A percentile compares a stretch with the other conserved stretches of the same genome.
These are phyloP conservation scores for Hygrophorus russula DNA, from an alignment of 768 basidiomycete species.

Conservation along the genomic window DNA sequence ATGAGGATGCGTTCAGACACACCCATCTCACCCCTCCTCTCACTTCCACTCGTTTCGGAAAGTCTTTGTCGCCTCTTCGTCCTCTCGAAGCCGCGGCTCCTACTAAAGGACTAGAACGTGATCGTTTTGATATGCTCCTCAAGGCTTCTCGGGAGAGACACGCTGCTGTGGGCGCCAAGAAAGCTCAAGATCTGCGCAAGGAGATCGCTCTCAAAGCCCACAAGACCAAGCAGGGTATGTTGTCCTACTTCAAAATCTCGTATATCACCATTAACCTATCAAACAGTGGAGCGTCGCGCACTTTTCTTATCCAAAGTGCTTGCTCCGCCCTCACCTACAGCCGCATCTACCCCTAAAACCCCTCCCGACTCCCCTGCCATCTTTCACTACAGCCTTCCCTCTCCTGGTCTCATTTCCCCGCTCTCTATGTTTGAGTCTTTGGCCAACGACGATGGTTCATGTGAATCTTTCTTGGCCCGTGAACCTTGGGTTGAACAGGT, in stretches of 20 bases:
- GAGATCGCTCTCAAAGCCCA: constrained; percentile 66
- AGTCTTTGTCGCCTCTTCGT: constrained; percentile 40
- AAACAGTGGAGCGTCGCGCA: constrained; percentile 61
- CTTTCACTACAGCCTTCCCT: constrained; percentile 60
- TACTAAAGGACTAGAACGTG: constrained; percentile 44
- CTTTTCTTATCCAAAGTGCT: constrained; percentile 65
- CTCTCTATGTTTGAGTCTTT: constrained; percentile 45
- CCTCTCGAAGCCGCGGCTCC: constrained; percentile 22
- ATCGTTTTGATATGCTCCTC: constrained; percentile 55
- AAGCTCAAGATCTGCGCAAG: constrained; percentile 51
- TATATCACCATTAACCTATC: background rate
- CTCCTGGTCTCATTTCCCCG: constrained; percentile 55
- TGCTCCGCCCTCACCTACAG: constrained; percentile 53
- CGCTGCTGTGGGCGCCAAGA: constrained; percentile 31
- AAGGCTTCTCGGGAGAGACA: constrained; percentile 50
- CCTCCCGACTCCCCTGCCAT: constrained; percentile 62
- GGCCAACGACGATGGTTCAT: constrained; percentile 19
- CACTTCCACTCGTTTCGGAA: constrained; percentile 27
- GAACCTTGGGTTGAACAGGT: constrained; percentile 58
- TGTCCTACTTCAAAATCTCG: background rate
- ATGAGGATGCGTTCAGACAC: constrained; percentile 47
- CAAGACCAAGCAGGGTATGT: constrained; percentile 63
- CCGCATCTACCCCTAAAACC: constrained; percentile 46
- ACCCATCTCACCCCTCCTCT: constrained; percentile 48
- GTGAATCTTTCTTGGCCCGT: constrained; percentile 14